Base-by-base conservation (phyloP, 2,329 filamentous ascomycete genomes). In the Berkeleyomyces rouxiae region DNA sequence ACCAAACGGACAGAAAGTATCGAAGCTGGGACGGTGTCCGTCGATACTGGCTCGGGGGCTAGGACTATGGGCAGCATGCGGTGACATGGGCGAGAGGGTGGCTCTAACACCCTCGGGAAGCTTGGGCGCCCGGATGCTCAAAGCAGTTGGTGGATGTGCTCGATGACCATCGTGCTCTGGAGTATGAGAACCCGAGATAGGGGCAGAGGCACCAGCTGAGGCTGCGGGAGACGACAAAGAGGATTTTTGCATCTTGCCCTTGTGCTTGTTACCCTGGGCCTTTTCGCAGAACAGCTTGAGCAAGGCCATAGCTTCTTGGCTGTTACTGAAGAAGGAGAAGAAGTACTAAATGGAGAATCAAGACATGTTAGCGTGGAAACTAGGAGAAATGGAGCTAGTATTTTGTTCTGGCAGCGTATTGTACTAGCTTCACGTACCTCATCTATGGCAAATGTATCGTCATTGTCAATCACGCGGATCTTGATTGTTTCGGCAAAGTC, bases 401-500 rank as follows among this genome's bases (percentile, higher is more conserved):
- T 13, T 5, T 6, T 42, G 31, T 16, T 58, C 23, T 23, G 23
- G 23, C 23, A 23, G 23, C 23, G 23, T 23, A 23, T 23, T 23
- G 23, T 23, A 23, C 23, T 23, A 23, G 23, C 2, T 23, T 23
- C 3, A 70, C 75, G 66, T 75, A 89, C 88, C 79, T 99, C 93
- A 69, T 99, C 93, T 66, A 97, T 88, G 2, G 91, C 91, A 73
- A 88, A 97, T 0, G 90, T 95, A 72, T 96, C 92, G 67, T 93
- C 89, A 67, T 90, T 95, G 70, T 96, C 91, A 63, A 97, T 85
- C 51, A 96, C 90, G 44, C 90, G 83, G 66, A 99, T 85, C 73
- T 95, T 96, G 75, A 95, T 87, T 0, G 93, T 97, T 66, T 96
- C 89, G 31, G 90, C 90, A 72, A 95, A 90, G 66, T 95, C 89